A percentile compares a stretch with the other conserved stretches of the same genome.
Evolutionary conservation across 352 stramenopile species (phyloP).

Genomic region (Phytophthora citrophthora): DNA sequence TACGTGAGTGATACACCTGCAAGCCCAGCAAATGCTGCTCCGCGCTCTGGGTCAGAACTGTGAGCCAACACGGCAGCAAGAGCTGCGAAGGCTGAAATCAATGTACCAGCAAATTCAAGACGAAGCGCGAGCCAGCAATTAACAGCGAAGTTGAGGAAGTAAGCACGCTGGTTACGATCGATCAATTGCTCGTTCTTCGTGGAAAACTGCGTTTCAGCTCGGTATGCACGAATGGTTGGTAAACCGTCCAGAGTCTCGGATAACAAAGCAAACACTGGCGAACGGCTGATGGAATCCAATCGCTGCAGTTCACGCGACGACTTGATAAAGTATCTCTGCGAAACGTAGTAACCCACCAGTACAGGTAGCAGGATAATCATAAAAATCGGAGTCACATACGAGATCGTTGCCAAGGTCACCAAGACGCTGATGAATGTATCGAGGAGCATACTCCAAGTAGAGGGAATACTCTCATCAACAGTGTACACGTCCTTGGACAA

Average conservation of each 20-base stretch:
- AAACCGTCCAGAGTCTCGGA: slow-evolving; percentile 96
- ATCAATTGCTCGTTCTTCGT: slow-evolving; percentile 60
- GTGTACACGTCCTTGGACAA: slow-evolving; percentile 84
- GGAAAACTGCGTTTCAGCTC: slow-evolving; percentile 56
- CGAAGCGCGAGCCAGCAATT: slow-evolving; percentile 83
- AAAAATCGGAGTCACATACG: slow-evolving; percentile 69
- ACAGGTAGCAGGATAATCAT: slow-evolving; percentile 82
- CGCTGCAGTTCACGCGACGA: slow-evolving; percentile 94
- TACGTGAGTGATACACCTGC: slow-evolving; percentile 80
- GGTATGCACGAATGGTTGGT: slow-evolving; percentile 92
- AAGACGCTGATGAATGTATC: slow-evolving; percentile 78
- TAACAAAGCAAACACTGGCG: slow-evolving; percentile 96
- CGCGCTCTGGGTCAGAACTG: slow-evolving; percentile 41
- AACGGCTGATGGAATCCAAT: slow-evolving; percentile 93
- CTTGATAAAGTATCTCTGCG: slow-evolving; percentile 94
- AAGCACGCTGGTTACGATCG: slow-evolving; percentile 73
- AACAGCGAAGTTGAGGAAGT: slow-evolving; percentile 77
- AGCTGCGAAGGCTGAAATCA: slow-evolving; percentile 65
- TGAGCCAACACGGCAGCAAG: slow-evolving; percentile 64
- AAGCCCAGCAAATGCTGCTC: slow-evolving; percentile 58
- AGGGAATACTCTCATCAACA: slow-evolving; percentile 74
- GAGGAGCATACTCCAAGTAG: slow-evolving; percentile 71
- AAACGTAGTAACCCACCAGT: slow-evolving; percentile 68
- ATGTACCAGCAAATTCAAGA: slow-evolving; percentile 71
- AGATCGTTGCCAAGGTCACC: slow-evolving; percentile 70